Evolutionary conservation across 129 eudicot species (phyloP).

Genomic region (Heracleum sosnowskyi): DNA sequence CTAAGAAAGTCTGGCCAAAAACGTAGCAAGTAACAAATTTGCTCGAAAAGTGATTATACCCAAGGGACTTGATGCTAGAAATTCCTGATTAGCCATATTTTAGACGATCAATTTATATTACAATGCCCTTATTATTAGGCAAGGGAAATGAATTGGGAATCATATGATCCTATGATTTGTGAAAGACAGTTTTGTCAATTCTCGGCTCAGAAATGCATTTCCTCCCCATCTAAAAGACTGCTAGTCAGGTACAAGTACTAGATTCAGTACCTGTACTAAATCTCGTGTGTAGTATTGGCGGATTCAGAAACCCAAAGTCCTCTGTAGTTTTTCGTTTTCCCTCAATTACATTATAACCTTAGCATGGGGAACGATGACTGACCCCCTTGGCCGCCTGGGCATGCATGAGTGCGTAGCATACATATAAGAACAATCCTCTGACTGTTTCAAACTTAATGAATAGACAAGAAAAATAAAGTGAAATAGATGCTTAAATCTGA

Average conservation of each 20-base stretch:
- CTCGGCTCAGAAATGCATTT: background rate
- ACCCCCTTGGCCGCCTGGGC: background rate
- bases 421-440: slow-evolving; percentile 1
- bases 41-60: background rate
- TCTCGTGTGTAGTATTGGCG: background rate
- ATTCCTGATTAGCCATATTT: background rate
- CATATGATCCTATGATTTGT: background rate
- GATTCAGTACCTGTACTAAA: background rate
- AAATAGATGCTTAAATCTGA: background rate
- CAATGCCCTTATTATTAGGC: background rate
- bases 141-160: background rate
- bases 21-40: too few species aligned
- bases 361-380: background rate
- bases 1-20: too few species aligned
- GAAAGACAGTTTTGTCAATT: background rate
- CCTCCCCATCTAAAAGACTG: background rate
- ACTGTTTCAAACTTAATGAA: background rate
- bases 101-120: background rate
- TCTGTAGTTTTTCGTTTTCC: background rate
- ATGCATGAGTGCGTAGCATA: background rate
- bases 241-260: background rate
- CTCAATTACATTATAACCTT: background rate
- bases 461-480: background rate
- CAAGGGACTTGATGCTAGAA: background rate
- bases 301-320: background rate